Percentiles rank a stretch among this genome's conserved stretches.
Evolutionary conservation across 495 filamentous ascomycete species (phyloP).

Genomic region (Aspergillus heteromorphus): DNA sequence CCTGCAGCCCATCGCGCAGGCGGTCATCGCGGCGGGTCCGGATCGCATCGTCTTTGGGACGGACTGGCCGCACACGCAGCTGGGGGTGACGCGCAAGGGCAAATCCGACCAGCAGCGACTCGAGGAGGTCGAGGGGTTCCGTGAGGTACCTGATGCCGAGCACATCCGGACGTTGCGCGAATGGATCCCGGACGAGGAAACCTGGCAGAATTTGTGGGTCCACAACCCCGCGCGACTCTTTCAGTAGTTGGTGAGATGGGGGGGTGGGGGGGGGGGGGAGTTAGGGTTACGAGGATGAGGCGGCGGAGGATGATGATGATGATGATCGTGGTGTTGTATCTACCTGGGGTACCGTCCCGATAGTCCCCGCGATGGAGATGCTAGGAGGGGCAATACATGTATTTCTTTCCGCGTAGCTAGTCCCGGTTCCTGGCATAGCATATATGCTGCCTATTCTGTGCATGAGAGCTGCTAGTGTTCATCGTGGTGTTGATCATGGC

Average conservation of each 20-base stretch:
- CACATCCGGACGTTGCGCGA: neutral
- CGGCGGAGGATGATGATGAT: too few relatives aligned
- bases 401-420: too few relatives aligned
- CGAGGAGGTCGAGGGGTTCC: neutral
- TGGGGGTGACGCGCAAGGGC: neutral
- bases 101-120: neutral
- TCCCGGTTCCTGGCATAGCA: too few relatives aligned
- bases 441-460: too few relatives aligned
- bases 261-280: neutral
- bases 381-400: too few relatives aligned
- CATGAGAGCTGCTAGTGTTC: too few relatives aligned
- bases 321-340: too few relatives aligned
- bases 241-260: neutral
- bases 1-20: neutral
- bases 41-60: slow-evolving; percentile 3
- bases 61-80: slow-evolving; percentile 11
- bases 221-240: neutral
- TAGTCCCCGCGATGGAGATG: too few relatives aligned
- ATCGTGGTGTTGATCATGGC: too few relatives aligned
- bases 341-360: too few relatives aligned
- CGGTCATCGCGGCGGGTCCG: neutral
- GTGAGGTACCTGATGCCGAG: neutral
- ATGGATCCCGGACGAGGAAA: neutral
- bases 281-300: neutral
- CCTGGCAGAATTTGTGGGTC: neutral